Evolutionary conservation across 768 basidiomycete genomes (phyloP), one percentile per base, ranked within the genome.

Genomic region (Termitomyces sp.): DNA sequence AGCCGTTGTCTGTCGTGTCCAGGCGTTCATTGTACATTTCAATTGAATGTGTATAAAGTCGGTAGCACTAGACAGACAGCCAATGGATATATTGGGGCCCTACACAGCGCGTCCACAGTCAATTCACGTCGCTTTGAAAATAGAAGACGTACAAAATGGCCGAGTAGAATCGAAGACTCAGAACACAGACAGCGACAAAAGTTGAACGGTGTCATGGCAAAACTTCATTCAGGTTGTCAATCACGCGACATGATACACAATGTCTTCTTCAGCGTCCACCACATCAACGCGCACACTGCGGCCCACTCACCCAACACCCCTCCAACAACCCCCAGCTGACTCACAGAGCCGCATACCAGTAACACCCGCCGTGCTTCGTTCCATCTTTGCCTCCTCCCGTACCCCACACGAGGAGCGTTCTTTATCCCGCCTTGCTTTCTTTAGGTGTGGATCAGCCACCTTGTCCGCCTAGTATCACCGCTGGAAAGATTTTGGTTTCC

Each of bases 321-420:
- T 62, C 12, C 76, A 70, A 22, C 80, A 69, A 43, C 79, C 73
- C 16, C 75, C 80, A 13, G 66, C 76, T 22, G 78, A 82, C 60
- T 66, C 76, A 18, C 74, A 80, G 20, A 84, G 82, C 57, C 82
- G 88, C 26, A 88, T 93, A 51, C 91, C 91, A 55, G 89, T 93
- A 20, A 93, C 91, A 0, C 91, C 91, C 10, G 87, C 88, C 10
- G 86, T 90, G 1, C 69, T 94, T 58, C 80, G 91, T 40, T 87
- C 89, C 51, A 94, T 94, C 64, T 94, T 94, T 70, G 84, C 92
- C 27, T 93, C 91, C 13, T 93, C 91, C 22, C 83, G 91, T 14
- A 87, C 89, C 0, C 83, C 88, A 3, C 76, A 87, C 55, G 91
- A 94, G 68, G 91, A 94, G 69, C 83, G 92, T 30, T 86, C 89